These are phyloP conservation scores for Bryoglossum gracile DNA, from an alignment of 495 filamentous ascomycete genomes.

Conservation along the genomic window DNA sequence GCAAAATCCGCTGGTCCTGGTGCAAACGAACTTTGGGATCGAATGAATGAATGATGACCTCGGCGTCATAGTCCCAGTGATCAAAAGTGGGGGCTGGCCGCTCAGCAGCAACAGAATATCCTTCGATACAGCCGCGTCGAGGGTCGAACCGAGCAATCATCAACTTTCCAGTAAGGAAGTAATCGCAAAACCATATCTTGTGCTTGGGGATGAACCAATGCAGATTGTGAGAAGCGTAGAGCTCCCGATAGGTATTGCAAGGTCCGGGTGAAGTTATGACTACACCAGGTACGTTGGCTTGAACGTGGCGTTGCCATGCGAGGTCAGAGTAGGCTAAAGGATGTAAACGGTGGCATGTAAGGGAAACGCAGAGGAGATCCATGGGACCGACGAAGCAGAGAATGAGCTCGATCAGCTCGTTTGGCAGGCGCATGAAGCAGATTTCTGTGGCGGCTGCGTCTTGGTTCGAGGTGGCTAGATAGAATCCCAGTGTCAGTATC, in stretches of 20 bases:
- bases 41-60: constrained; percentile 71
- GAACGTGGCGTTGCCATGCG: constrained; percentile 56
- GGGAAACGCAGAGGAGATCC: constrained; percentile 48
- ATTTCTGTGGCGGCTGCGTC: not conserved
- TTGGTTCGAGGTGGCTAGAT: not conserved
- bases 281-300: constrained; percentile 51
- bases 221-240: constrained; percentile 68
- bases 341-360: constrained; percentile 48
- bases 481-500: not conserved
- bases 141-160: constrained; percentile 68
- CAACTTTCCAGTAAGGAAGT: constrained; percentile 57
- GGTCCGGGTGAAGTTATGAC: constrained; percentile 47
- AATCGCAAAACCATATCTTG: constrained; percentile 83
- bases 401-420: constrained; percentile 57
- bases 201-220: constrained; percentile 77
- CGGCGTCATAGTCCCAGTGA: constrained; percentile 54
- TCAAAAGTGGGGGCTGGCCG: constrained; percentile 43
- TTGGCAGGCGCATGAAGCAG: constrained; percentile 43
- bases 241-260: constrained; percentile 52
- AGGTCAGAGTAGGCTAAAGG: constrained; percentile 46
- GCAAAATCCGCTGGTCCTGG: constrained; percentile 61
- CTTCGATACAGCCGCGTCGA: constrained; percentile 67
- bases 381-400: constrained; percentile 50
- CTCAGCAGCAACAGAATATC: constrained; percentile 66
- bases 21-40: constrained; percentile 60